Evolutionary conservation across 75 land plant species (phyloP), one percentile per base, ranked within the genome.

Genomic region (Picea sitchensis): DNA sequence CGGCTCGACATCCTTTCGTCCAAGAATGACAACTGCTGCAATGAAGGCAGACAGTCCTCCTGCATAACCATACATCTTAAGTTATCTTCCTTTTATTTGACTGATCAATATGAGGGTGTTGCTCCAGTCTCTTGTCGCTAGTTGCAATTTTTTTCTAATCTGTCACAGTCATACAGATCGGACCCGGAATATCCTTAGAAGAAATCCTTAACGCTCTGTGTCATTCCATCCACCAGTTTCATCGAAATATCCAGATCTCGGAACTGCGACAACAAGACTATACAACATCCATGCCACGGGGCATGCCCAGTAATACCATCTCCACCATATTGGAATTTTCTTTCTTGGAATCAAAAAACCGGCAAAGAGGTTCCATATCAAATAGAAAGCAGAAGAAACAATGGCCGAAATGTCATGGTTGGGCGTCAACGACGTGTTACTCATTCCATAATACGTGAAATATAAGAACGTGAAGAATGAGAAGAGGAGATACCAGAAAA

Each of bases 401-500:
- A 96, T 89, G 62, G 94, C 83, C 8, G 99, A 93, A 57, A 96
- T 80, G 61, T 92, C 82, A 8, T 84, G 84, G 78, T 94, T 96
- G 59, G 99, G 99, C 0, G 96, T 92, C 62, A 94, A 54, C 5
- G 90, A 86, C 65, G 92, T 90, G 12, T 88, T 80, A 96, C 92
- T 92, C 96, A 96, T 96, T 14, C 98, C 98, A 36, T 90, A 96
- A 82, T 83, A 92, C 58, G 99, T 96, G 95, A 94, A 96, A 88
- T 87, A 91, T 47, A 94, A 73, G 32, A 94, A 80, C 0, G 93
- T 88, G 89, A 84, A 85, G 84, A 77, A 92, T 92, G 88, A 84
- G 85, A 88, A 87, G 86, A 92, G 94, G 21, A 92, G 31, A 82
- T 85, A 96, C 92, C 92, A 26, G 26, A 26, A 26, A 26, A 26